Conservation (phyloP, 805 yeast genomes). For the Teunomyces atbi region DNA sequence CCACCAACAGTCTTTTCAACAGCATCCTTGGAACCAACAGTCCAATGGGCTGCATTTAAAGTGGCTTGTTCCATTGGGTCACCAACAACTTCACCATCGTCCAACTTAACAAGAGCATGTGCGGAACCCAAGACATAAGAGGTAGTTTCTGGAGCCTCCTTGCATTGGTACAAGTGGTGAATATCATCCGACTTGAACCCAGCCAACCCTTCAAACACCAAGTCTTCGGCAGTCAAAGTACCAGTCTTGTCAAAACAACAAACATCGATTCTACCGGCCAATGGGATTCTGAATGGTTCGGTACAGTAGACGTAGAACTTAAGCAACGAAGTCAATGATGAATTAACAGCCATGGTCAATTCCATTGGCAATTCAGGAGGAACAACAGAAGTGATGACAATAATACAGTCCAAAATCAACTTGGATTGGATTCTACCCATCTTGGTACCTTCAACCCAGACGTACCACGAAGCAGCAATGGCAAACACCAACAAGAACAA, state of each 20-base stretch:
- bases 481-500: slow-evolving; percentile 88
- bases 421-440: slow-evolving; percentile 95
- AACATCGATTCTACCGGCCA: slow-evolving; percentile 96
- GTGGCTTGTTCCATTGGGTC: slow-evolving; percentile 99
- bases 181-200: slow-evolving; percentile 60
- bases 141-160: slow-evolving; percentile 69
- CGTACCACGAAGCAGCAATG: slow-evolving; percentile 93
- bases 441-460: slow-evolving; percentile 95
- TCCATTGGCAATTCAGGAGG: slow-evolving; percentile 99
- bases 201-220: slow-evolving; percentile 94
- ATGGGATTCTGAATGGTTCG: slow-evolving; percentile 96
- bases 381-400: slow-evolving; percentile 94
- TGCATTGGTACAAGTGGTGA: slow-evolving; percentile 51
- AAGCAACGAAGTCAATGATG: slow-evolving; percentile 81
- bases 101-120: slow-evolving; percentile 90
- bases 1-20: slow-evolving; percentile 44
- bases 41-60: slow-evolving; percentile 82
- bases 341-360: slow-evolving; percentile 95
- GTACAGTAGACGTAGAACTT: slow-evolving; percentile 93
- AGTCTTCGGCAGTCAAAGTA: slow-evolving; percentile 94
- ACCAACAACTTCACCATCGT: slow-evolving; percentile 97
- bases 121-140: slow-evolving; percentile 84
- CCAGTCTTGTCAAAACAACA: slow-evolving; percentile 99
- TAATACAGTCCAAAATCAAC: slow-evolving; percentile 89
- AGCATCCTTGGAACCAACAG: slow-evolving; percentile 70